Conservation (phyloP, 768 basidiomycete species). For the Suillus luteus region DNA sequence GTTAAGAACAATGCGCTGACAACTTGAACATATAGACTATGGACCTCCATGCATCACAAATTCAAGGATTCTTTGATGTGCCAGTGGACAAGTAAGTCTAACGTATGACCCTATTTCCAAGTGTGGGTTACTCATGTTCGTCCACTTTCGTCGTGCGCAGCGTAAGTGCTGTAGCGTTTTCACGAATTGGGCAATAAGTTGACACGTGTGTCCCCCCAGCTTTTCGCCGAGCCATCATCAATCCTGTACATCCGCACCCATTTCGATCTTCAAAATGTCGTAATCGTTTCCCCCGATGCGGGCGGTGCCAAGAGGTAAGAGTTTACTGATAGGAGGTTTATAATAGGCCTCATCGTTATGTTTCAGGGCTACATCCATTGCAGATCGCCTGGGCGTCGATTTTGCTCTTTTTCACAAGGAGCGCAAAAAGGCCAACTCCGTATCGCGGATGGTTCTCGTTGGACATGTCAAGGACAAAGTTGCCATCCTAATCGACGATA, state of each 20-base stretch:
- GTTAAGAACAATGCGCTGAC: constrained; percentile 9
- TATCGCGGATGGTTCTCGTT: constrained; percentile 93
- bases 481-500: constrained; percentile 97
- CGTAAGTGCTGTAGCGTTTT: constrained; percentile 43
- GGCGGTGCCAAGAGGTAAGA: constrained; percentile 94
- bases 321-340: neutral
- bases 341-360: constrained; percentile 19
- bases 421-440: constrained; percentile 94
- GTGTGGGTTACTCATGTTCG: constrained; percentile 19
- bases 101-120: neutral
- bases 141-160: constrained; percentile 31
- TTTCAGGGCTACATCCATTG: constrained; percentile 91
- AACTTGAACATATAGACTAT: constrained; percentile 65
- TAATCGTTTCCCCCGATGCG: constrained; percentile 97
- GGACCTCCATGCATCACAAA: constrained; percentile 98
- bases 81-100: constrained; percentile 95
- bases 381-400: constrained; percentile 93
- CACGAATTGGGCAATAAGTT: constrained; percentile 20
- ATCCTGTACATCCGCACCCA: constrained; percentile 93
- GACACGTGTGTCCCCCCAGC: constrained; percentile 44
- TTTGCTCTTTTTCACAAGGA: constrained; percentile 99
- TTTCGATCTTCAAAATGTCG: constrained; percentile 81
- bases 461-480: constrained; percentile 91
- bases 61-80: constrained; percentile 99
- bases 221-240: constrained; percentile 95